Evolutionary conservation across 2,329 filamentous ascomycete species (phyloP).

Genomic region (Xylariaceae sp.): DNA sequence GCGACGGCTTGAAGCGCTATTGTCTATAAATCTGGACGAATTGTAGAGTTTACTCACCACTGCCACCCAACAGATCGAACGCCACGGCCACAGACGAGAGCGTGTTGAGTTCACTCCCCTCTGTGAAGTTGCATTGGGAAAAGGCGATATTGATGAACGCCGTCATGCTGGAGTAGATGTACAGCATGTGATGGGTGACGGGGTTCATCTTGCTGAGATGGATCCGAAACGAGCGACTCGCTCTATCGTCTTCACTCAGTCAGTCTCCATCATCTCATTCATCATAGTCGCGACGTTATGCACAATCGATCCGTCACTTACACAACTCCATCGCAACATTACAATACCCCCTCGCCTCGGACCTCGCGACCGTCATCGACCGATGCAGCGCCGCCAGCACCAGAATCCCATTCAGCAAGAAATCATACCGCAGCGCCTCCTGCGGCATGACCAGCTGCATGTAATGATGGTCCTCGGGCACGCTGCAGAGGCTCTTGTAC

Average conservation of each 20-base stretch:
- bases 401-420: conserved; percentile 37
- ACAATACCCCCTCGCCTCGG: conserved; percentile 25
- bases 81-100: conserved; percentile 25
- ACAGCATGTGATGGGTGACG: conserved; percentile 29
- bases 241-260: conserved; percentile 26
- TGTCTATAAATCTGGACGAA: background rate
- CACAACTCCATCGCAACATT: conserved; percentile 33
- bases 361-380: conserved; percentile 20
- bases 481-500: conserved; percentile 36
- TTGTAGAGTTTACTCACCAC: conserved; percentile 13
- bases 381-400: conserved; percentile 34
- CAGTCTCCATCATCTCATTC: background rate
- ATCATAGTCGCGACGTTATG: background rate
- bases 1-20: background rate
- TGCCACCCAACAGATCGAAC: conserved; percentile 28
- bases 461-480: conserved; percentile 35
- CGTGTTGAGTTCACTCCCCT: conserved; percentile 16
- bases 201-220: conserved; percentile 29
- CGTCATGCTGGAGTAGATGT: conserved; percentile 31
- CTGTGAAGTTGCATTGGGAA: conserved; percentile 22
- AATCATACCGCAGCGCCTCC: conserved; percentile 36
- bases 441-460: conserved; percentile 34
- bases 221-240: conserved; percentile 31
- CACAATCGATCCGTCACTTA: conserved; percentile 8
- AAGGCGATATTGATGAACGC: conserved; percentile 29